Conservation (phyloP, 345 rosid species). For the Turritis glabra region DNA sequence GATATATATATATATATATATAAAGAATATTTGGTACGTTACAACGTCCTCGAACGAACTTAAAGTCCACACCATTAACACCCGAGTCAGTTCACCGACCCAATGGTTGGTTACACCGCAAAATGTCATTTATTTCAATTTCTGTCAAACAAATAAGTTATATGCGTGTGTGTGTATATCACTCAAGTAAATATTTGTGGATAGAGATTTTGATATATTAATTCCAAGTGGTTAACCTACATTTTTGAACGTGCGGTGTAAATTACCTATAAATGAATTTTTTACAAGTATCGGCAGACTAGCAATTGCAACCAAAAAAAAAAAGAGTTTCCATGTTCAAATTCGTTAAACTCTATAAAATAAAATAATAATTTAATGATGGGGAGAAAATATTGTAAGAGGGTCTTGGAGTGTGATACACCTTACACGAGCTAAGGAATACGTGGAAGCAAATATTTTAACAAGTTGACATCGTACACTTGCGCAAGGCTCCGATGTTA, state of each 20-base stretch:
- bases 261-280: neutral
- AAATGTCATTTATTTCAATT: slow-evolving; percentile 4
- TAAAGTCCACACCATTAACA: neutral
- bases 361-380: neutral
- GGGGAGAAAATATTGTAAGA: neutral
- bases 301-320: neutral
- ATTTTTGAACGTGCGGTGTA: slow-evolving; percentile 8
- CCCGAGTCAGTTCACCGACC: neutral
- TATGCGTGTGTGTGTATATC: neutral
- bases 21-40: slow-evolving; percentile 23
- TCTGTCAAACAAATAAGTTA: neutral
- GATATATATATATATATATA: too few relatives aligned
- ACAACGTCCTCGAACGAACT: slow-evolving; percentile 19
- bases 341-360: neutral
- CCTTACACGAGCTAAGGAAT: slow-evolving; percentile 2
- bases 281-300: neutral
- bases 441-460: slow-evolving; percentile 36
- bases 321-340: neutral
- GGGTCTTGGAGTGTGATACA: slow-evolving; percentile 21
- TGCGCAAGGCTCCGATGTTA: slow-evolving; percentile 29
- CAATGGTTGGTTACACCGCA: slow-evolving; percentile 10
- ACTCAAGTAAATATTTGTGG: neutral
- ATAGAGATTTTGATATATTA: neutral
- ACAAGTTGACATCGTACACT: slow-evolving; percentile 27
- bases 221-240: slow-evolving; percentile 20